These are phyloP conservation scores for Naganishia kalamii DNA, from an alignment of 768 basidiomycete species.

Conservation along the genomic window DNA sequence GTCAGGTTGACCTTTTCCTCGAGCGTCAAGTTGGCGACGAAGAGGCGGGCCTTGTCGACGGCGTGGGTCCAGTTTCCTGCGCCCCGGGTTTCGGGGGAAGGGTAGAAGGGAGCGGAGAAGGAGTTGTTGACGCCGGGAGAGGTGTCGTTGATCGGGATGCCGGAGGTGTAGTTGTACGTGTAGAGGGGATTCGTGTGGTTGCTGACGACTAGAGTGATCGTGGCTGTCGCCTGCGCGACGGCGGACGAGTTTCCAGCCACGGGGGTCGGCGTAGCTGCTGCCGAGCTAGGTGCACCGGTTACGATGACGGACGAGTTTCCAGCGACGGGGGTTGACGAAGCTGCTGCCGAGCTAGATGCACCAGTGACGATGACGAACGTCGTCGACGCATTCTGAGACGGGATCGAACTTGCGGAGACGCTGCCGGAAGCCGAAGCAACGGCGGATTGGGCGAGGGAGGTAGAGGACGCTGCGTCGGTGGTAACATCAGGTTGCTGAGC, in stretches of 20 bases:
- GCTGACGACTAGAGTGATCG: not conserved
- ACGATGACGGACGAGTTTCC: not conserved
- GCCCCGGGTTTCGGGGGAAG: slow-evolving; percentile 13
- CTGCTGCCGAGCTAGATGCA: not conserved
- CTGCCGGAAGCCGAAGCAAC: not conserved
- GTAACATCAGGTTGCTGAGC: slow-evolving; percentile 6
- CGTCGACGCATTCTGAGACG: not conserved
- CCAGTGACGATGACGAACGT: not conserved
- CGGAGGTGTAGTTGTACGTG: not conserved
- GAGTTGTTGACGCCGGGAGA: slow-evolving; percentile 17
- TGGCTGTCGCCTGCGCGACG: not conserved
- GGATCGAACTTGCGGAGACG: not conserved
- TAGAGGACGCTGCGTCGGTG: not conserved
- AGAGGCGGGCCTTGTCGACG: slow-evolving; percentile 33
- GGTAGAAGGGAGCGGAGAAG: slow-evolving; percentile 20
- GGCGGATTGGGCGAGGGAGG: not conserved
- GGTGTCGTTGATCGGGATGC: not conserved
- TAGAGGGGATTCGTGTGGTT: slow-evolving; percentile 21
- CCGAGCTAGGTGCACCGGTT: not conserved
- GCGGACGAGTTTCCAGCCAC: not conserved
- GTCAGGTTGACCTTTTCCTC: slow-evolving; percentile 58
- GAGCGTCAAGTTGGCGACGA: slow-evolving; percentile 53
- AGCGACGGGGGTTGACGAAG: not conserved
- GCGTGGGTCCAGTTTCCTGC: slow-evolving; percentile 39
- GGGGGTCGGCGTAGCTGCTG: not conserved